Evolutionary conservation across 345 rosid genomes (phyloP).

Genomic region (Sonneratia caseolaris): DNA sequence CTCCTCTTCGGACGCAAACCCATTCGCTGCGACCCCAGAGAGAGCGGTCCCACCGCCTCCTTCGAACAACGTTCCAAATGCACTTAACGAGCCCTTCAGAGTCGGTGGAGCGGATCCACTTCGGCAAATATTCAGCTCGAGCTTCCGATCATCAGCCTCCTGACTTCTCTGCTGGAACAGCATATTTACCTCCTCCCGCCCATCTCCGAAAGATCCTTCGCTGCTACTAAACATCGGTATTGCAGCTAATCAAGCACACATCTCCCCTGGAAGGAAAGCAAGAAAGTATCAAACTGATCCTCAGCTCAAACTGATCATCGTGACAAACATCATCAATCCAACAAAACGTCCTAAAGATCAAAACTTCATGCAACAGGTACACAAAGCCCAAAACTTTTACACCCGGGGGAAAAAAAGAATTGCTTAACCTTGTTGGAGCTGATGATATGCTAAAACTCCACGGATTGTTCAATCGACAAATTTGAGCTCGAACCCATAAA

Average conservation of each 20-base stretch:
- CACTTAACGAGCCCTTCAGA: conserved; percentile 68
- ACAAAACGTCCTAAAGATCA: conserved; percentile 1
- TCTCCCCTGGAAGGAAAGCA: conserved; percentile 6
- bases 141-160: conserved; percentile 53
- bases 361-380: neutral
- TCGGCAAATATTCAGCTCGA: conserved; percentile 59
- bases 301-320: conserved; percentile 15
- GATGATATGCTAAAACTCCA: neutral
- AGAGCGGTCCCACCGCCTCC: conserved; percentile 31
- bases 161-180: conserved; percentile 39
- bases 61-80: conserved; percentile 59
- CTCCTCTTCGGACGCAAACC: conserved; percentile 48
- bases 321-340: conserved; percentile 7
- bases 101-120: conserved; percentile 97
- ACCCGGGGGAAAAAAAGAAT: neutral
- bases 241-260: conserved; percentile 50
- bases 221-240: conserved; percentile 56
- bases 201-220: conserved; percentile 67
- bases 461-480: neutral
- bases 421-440: neutral
- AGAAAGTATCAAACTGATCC: conserved; percentile 21
- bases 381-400: neutral
- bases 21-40: conserved; percentile 39
- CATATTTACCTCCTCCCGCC: conserved; percentile 60
- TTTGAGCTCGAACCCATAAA: neutral